Evolutionary conservation across 768 basidiomycete species (phyloP), one percentile per base, ranked within the genome.

Genomic region (Lactarius sp.): DNA sequence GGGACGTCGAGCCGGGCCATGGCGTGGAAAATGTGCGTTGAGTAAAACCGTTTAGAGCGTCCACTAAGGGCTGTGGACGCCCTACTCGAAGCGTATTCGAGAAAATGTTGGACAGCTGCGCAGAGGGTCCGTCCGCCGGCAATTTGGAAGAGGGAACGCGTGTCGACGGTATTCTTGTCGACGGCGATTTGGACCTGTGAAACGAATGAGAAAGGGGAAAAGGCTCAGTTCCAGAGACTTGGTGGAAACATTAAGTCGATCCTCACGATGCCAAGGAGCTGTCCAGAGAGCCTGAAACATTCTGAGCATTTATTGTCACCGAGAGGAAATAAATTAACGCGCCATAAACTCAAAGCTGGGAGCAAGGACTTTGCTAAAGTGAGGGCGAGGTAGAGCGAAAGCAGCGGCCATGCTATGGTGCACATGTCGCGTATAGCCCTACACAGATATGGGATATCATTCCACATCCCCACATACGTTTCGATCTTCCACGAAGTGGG

Each of bases 1-100:
- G 89, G 88, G 1, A 90, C 78, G 71, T 92, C 90, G 50, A 92
- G 80, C 9, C 90, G 82, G 33, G 82, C 83, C 72, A 86, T 80
- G 10, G 86, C 84, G 27, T 77, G 77, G 72, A 90, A 90, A 59
- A 83, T 81, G 65, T 85, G 86, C 7, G 81, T 71, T 2, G 85
- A 78, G 70, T 86, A 90, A 71, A 81, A 80, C 62, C 76, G 80
- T 67, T 83, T 84, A 69, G 89, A 85, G 36, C 82, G 78, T 18
- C 71, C 71, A 66, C 84, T 83, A 61, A 90, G 79, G 1, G 83
- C 84, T 6, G 71, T 64, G 27, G 78, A 67, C 44, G 85, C 69
- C 41, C 66, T 77, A 52, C 60, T 67, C 64, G 72, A 76, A 55
- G 70, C 71, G 62, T 80, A 74, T 27, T 69, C 67, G 20, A 86